Percentiles rank a stretch among this genome's conserved stretches.
phyloP scores from a whole-genome alignment of 2,329 filamentous ascomycete genomes.

The Hymenotorrendiella dingleyae region DNA sequence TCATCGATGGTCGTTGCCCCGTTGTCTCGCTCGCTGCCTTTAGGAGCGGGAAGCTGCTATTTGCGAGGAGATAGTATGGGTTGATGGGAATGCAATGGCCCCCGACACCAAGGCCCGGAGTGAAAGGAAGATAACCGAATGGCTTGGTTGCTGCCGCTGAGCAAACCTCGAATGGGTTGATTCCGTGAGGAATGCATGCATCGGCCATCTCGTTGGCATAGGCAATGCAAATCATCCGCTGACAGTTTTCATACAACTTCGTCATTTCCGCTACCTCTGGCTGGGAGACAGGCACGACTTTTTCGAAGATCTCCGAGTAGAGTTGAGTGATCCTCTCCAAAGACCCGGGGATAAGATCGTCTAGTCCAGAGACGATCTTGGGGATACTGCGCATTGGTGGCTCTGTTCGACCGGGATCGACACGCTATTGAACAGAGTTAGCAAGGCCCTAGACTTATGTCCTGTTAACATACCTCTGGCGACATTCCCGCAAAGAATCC shows the following conservation, averaged over 20 bases:
- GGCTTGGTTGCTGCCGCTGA: slow-evolving; percentile 44
- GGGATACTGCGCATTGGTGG: slow-evolving; percentile 40
- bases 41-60: slow-evolving; percentile 42
- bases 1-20: background rate
- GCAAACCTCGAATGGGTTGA: slow-evolving; percentile 47
- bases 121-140: slow-evolving; percentile 46
- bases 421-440: slow-evolving; percentile 32
- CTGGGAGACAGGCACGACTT: slow-evolving; percentile 41
- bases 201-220: slow-evolving; percentile 53
- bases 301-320: slow-evolving; percentile 43
- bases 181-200: slow-evolving; percentile 39
- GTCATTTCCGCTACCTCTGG: slow-evolving; percentile 54
- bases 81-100: slow-evolving; percentile 53
- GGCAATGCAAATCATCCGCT: slow-evolving; percentile 48
- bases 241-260: slow-evolving; percentile 54
- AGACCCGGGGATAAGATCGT: slow-evolving; percentile 40
- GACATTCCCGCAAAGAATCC: slow-evolving; percentile 45
- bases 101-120: slow-evolving; percentile 44
- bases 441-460: no score
- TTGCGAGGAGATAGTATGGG: slow-evolving; percentile 46
- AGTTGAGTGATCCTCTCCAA: slow-evolving; percentile 38
- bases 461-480: slow-evolving; percentile 31
- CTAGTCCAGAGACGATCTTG: slow-evolving; percentile 48
- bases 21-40: slow-evolving; percentile 16
- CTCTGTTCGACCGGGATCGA: slow-evolving; percentile 44